A percentile compares a stretch with the other conserved stretches of the same genome.
phyloP scores from a whole-genome alignment of 306 rosid genomes.

The Cucurbita argyrosperma region DNA sequence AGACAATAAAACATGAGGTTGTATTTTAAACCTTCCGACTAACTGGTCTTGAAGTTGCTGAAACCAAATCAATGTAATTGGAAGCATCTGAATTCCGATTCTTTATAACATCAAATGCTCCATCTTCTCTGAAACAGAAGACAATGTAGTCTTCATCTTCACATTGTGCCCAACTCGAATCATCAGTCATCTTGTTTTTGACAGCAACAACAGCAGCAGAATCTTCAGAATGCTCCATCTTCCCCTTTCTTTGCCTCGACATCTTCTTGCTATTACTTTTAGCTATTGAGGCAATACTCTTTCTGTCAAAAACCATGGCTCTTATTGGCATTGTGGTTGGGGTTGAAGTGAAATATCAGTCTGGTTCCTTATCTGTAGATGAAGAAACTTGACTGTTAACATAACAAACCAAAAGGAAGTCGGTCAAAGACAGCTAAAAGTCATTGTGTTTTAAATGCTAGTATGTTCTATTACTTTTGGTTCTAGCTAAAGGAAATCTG shows the following conservation, averaged over 20 bases:
- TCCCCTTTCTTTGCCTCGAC: constrained; percentile 9
- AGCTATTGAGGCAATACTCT: background rate
- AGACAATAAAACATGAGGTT: background rate
- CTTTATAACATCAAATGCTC: constrained; percentile 32
- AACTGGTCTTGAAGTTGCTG: constrained; percentile 23
- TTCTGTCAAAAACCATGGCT: constrained; percentile 17
- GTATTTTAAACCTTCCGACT: constrained; percentile 35
- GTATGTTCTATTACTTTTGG: constrained; percentile 1
- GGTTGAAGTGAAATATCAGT: constrained; percentile 4
- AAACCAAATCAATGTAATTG: constrained; percentile 1
- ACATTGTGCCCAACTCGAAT: constrained; percentile 27
- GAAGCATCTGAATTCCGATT: constrained; percentile 14
- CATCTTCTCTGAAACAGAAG: constrained; percentile 47
- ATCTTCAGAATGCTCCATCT: constrained; percentile 11
- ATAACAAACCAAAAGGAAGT: background rate
- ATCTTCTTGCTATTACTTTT: background rate
- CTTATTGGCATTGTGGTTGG: constrained; percentile 9
- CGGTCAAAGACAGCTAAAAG: background rate
- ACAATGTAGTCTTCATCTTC: constrained; percentile 44
- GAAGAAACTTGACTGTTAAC: background rate
- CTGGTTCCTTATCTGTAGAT: constrained; percentile 13
- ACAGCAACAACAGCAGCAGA: constrained; percentile 2
- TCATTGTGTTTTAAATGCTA: background rate
- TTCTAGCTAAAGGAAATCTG: constrained; percentile 23
- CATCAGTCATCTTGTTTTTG: constrained; percentile 1